Base-by-base conservation (phyloP, 2,329 filamentous ascomycete genomes). In the Fusarium mundagurra region DNA sequence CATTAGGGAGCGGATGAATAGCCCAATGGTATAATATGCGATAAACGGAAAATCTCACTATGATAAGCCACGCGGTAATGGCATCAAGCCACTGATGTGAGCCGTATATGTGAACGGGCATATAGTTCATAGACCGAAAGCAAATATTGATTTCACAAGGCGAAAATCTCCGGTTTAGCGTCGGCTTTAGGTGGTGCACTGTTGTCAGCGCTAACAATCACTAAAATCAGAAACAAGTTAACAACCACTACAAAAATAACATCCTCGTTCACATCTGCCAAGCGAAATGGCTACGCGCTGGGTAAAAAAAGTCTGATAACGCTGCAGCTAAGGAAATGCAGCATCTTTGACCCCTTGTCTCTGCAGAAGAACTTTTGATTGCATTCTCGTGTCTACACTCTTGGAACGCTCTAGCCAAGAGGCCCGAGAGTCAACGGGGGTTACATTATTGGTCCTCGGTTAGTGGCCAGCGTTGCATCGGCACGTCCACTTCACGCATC, bases 311-410 rank as follows among this genome's bases (percentile, higher is more conserved):
- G 11, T n/a, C 22, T 71, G 47, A 72, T 55, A 60, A 63, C 39
- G 33, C 43, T 68, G 69, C 68, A 54, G 38, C 54, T 38, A 70
- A 24, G n/a, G 14, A 36, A 61, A 34, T 55, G 16, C 24, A 55
- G 62, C 16, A 22, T 43, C 13, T 17, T 27, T 5, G 13, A n/a
- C 27, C 55, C 50, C 55, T 50, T 38, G 57, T 43, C 36, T 27
- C 24, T 22, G 51, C 51, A 60, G 27, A 45, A 73, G 70, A 60
- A 67, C 70, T 62, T 71, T 71, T 71, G 68, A 41, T 60, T 71
- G 68, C 61, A 39, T 44, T 22, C 67, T 71, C 67, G 67, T 71
- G 67, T 71, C 71, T 53, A 53, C 44, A 14, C 31, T 38, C 24
- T 38, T 54, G 34, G 24, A 54, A 17, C 9, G 22, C 14, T 38